Evolutionary conservation across 495 filamentous ascomycete species (phyloP), one percentile per base, ranked within the genome.

Genomic region (Hypoxylon cercidicola): DNA sequence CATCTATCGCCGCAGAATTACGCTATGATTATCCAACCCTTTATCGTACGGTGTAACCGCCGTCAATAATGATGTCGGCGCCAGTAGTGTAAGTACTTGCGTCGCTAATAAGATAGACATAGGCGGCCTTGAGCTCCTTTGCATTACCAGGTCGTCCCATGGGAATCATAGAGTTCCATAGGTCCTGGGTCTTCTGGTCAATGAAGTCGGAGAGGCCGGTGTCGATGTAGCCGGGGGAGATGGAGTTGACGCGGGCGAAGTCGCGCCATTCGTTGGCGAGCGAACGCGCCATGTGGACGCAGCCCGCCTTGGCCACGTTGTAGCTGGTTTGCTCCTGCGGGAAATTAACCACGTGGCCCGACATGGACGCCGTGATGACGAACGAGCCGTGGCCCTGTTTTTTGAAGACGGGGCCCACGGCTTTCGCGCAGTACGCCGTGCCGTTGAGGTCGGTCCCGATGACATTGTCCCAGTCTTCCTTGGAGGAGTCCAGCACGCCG

Each of bases 91-190:
- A 84, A 1, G 74, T 78, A 74, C 86, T 87, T 7, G 91, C 91
- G 76, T 94, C 89, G 65, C 82, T 87, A 60, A 82, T 80, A 62
- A 94, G 74, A 72, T 93, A 94, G 6, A 93, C 87, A 74, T 93
- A 94, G 4, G 89, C 89, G 4, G 88, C 90, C 85, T 94, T 94
- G 35, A 94, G 73, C 84, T 94, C 91, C 82, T 92, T 91, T 0
- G 90, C 89, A 21, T 89, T 77, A 30, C 90, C 90, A 46, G 90
- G 80, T 15, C 90, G 83, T 18, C 87, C 88, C 81, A 93, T 82
- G 3, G 90, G 90, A 46, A 92, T 92, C 90, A 92, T 93, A 60
- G 76, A 80, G 67, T 82, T 81, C 91, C 91, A 93, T 49, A 92
- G 72, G 57, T 89, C 76, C 79, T 93, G 88, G 0, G 81, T 84